These are phyloP conservation scores for Crithidia brevicula DNA, from an alignment of 208 protist species.

Conservation along the genomic window DNA sequence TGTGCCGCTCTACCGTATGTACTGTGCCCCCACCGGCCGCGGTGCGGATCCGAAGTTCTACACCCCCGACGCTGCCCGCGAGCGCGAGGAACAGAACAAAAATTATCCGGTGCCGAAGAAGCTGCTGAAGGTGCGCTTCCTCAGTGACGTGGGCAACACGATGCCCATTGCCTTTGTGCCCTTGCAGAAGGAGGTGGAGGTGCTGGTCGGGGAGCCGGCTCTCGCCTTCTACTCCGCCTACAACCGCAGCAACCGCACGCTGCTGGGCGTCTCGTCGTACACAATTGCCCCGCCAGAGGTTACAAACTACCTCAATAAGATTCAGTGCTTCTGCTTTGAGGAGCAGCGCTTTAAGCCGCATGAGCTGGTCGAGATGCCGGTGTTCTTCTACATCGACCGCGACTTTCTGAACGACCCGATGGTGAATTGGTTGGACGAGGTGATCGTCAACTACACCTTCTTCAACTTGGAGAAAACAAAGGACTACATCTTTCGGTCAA, in stretches of 20 bases:
- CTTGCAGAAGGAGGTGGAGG: conserved; percentile 88
- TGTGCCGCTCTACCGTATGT: conserved; percentile 90
- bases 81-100: conserved; percentile 73
- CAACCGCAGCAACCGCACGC: conserved; percentile 87
- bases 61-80: conserved; percentile 68
- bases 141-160: conserved; percentile 87
- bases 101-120: conserved; percentile 78
- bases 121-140: conserved; percentile 84
- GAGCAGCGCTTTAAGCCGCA: conserved; percentile 95
- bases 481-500: conserved; percentile 84
- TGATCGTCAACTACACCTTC: conserved; percentile 92
- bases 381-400: conserved; percentile 97
- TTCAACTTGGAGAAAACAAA: conserved; percentile 91
- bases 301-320: conserved; percentile 96
- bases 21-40: conserved; percentile 82
- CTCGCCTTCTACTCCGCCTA: conserved; percentile 92
- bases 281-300: conserved; percentile 90
- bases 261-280: conserved; percentile 91
- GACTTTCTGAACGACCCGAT: conserved; percentile 93
- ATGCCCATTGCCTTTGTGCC: conserved; percentile 93
- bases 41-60: conserved; percentile 88
- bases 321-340: conserved; percentile 98
- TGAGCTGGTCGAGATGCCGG: conserved; percentile 97
- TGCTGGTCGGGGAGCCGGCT: conserved; percentile 89
- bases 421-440: conserved; percentile 86